Evolutionary conservation across 2,329 filamentous ascomycete genomes (phyloP), one percentile per base, ranked within the genome.

Genomic region (Aspergillus neoniger): DNA sequence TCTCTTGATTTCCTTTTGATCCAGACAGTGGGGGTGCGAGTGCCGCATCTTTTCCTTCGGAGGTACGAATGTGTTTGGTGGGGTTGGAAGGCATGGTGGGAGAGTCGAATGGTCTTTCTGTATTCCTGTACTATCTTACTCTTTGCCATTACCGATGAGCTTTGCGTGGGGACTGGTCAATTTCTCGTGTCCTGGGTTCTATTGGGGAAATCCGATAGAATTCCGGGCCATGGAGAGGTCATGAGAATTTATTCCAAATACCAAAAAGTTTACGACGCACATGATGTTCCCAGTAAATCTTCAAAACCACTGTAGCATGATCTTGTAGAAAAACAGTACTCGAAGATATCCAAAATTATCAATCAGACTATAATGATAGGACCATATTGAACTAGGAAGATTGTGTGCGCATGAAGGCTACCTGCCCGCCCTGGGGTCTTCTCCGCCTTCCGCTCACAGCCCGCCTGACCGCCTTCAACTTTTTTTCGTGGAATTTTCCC

Each of bases 111-210:
- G 49, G 41, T 58, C 36, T 59, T 36, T 15, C 52, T 47, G 54
- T 62, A 49, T 56, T 56, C 39, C 44, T 65, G 58, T 67, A 61
- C 53, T 63, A 41, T 60, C 56, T 56, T 62, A 44, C 57, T 66
- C 55, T 64, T 59, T 53, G 64, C 56, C 60, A 57, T 59, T 60
- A 62, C 59, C 54, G 59, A 59, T 64, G 58, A 64, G 56, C 65
- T 68, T 67, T 53, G 56, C 57, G 62, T 68, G 72, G 65, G 70
- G 62, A 67, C 73, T 76, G 75, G 75, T 77, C 74, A 77, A 77
- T 70, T 57, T 55, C 62, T 67, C 63, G 62, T 69, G 66, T 67
- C 56, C 63, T 58, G 50, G 51, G 41, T 57, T 59, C 64, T 64
- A 58, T 55, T 56, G 61, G 55, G 63, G 61, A 67, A 58, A 23